Percentiles rank a stretch among this genome's conserved stretches.
Conservation (phyloP, 768 basidiomycete species). For the Sarcomyxa edulis region DNA sequence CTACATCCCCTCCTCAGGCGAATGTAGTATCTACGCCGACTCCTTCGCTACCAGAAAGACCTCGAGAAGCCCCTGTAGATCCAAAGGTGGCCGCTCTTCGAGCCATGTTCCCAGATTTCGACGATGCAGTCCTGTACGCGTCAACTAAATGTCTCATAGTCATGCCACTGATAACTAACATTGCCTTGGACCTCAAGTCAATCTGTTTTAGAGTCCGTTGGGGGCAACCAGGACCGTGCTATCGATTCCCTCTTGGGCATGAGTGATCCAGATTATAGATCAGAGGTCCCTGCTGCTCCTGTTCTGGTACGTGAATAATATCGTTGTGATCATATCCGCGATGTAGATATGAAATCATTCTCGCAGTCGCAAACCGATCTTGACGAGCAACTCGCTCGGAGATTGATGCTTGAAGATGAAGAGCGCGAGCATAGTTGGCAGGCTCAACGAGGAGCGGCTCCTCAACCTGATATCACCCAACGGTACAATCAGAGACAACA, state of each 20-base stretch:
- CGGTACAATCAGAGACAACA: conserved; percentile 7
- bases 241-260: conserved; percentile 76
- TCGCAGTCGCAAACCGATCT: conserved; percentile 60
- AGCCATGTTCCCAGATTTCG: conserved; percentile 79
- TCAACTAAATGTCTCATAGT: too few species aligned
- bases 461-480: conserved; percentile 14
- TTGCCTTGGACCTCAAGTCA: background rate
- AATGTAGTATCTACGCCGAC: background rate
- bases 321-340: too few species aligned
- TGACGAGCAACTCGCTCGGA: conserved; percentile 76
- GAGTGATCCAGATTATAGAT: conserved; percentile 74
- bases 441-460: conserved; percentile 15
- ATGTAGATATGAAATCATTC: too few species aligned
- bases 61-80: conserved; percentile 26
- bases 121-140: conserved; percentile 70
- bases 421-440: conserved; percentile 34
- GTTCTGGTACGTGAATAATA: too few species aligned
- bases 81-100: conserved; percentile 50
- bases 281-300: conserved; percentile 2
- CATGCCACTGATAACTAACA: background rate
- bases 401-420: conserved; percentile 58
- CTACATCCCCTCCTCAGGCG: too few species aligned
- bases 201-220: conserved; percentile 64
- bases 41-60: background rate
- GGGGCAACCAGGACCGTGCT: conserved; percentile 68